Evolutionary conservation across 257 asterid genomes (phyloP).

Genomic region (Capsicum pubescens): DNA sequence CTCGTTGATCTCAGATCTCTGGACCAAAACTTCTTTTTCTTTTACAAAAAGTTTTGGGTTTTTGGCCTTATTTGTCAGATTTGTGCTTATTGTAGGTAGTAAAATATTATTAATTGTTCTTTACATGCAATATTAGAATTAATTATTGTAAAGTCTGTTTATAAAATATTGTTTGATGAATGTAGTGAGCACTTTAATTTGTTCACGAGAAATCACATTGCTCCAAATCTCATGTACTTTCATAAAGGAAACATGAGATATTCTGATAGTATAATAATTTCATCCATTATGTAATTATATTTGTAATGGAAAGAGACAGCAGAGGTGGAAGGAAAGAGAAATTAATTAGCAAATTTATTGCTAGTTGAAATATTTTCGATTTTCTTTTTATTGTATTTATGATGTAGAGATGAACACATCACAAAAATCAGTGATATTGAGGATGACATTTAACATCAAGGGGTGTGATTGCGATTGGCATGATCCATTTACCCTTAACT

Average conservation of each 20-base stretch:
- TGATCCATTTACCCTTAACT: neutral
- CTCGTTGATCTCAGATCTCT: neutral
- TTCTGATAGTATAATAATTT: constrained; percentile 16
- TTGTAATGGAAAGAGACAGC: neutral
- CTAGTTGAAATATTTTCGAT: neutral
- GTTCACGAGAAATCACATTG: constrained; percentile 21
- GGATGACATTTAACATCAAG: neutral
- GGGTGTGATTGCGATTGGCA: neutral
- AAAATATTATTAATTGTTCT: neutral
- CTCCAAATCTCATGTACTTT: constrained; percentile 12
- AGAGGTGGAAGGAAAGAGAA: neutral
- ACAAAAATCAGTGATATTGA: neutral
- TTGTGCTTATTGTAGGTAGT: neutral
- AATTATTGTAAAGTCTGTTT: neutral
- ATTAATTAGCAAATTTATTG: neutral
- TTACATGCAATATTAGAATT: constrained; percentile 1
- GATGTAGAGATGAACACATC: neutral
- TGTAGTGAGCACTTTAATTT: neutral
- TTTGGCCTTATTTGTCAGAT: constrained; percentile 19
- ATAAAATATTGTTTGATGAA: neutral
- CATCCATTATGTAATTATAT: neutral
- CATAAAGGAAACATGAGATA: constrained; percentile 15
- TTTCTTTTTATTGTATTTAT: too few species aligned
- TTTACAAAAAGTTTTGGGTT: neutral
- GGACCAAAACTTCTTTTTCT: neutral